Base-by-base conservation (phyloP, 2,329 filamentous ascomycete genomes). In the Colletotrichum costaricense region DNA sequence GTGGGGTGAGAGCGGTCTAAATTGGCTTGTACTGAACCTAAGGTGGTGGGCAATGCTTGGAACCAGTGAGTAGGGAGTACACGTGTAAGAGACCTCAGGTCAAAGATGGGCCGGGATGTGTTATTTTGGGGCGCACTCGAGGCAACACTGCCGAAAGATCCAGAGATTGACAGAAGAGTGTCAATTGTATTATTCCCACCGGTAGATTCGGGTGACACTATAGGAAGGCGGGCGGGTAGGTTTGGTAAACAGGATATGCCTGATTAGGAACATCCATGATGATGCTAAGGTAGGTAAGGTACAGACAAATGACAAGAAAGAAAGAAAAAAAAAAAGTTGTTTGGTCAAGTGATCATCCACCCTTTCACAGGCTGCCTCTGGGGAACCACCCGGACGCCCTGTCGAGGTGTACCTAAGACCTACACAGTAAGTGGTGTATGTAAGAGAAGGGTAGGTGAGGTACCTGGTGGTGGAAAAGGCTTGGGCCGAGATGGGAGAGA, bases 311-410 rank as follows among this genome's bases (percentile, higher is more conserved):
- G 26, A 28, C 42, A 16, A 49, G 46, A 38, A 49, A 49, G 42
- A 64, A 57, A 35, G 33, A 9, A 57, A 56, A 57, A 56, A 57
- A 38, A 42, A 42, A 42, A 42, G 38, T 42, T 57, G 57, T 52
- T 35, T 28, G 71, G 67, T 71, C 71, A 73, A 73, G 67, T 73
- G 71, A 73, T 54, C 71, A 64, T 56, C 8, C 55, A 60, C 33
- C 30, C 70, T 70, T 69, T 73, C 70, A 62, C 71, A 73, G 67
- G 56, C 54, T 73, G 67, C 71, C 67, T 69, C 69, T 42, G 38
- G 63, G 30, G 28, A 35, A 35, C 33, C 33, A 35, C 33, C 5
- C 33, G 11, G 33, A 12, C 9, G 33, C 33, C 33, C 33, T 12
- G 33, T 35, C 33, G 33, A 35, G 33, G 33, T 12, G 33, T 35